phyloP scores from a whole-genome alignment of 176 grass and related monocot species.

The Saccharum spontaneum region DNA sequence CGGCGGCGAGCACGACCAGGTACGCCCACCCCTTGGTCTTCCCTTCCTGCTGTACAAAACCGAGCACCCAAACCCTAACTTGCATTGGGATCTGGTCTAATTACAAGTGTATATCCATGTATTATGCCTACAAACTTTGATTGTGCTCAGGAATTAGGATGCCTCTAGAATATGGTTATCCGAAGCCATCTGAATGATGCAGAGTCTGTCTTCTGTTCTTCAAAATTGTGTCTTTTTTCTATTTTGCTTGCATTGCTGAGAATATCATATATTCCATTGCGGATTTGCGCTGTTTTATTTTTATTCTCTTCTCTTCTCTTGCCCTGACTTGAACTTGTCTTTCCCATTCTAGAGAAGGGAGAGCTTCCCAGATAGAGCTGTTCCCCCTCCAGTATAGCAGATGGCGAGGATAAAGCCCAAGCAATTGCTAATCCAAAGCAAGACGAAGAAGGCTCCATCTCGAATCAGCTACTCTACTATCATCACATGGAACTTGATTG shows the following conservation, averaged over 20 bases:
- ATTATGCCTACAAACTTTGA: no score
- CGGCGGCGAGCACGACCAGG: no score
- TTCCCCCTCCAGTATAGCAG: not conserved
- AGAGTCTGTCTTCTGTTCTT: not conserved
- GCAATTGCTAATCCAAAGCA: conserved; percentile 77
- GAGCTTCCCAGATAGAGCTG: not conserved
- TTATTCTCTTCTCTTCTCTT: not conserved
- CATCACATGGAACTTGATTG: conserved; percentile 57
- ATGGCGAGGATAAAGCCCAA: conserved; percentile 83
- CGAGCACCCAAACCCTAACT: no score
- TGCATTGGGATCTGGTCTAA: no score
- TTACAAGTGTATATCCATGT: no score
- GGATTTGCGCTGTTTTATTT: not conserved
- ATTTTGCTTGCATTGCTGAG: not conserved
- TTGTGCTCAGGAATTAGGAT: not conserved
- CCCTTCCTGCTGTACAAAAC: no score
- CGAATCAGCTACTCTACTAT: conserved; percentile 64
- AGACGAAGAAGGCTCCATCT: conserved; percentile 63
- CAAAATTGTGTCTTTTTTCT: not conserved
- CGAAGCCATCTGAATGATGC: not conserved
- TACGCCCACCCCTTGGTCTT: no score
- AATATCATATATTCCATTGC: not conserved
- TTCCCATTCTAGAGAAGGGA: not conserved
- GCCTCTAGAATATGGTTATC: not conserved
- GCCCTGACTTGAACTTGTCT: not conserved